Evolutionary conservation across 768 basidiomycete genomes (phyloP), one percentile per base, ranked within the genome.

Genomic region (Mycena latifolia): DNA sequence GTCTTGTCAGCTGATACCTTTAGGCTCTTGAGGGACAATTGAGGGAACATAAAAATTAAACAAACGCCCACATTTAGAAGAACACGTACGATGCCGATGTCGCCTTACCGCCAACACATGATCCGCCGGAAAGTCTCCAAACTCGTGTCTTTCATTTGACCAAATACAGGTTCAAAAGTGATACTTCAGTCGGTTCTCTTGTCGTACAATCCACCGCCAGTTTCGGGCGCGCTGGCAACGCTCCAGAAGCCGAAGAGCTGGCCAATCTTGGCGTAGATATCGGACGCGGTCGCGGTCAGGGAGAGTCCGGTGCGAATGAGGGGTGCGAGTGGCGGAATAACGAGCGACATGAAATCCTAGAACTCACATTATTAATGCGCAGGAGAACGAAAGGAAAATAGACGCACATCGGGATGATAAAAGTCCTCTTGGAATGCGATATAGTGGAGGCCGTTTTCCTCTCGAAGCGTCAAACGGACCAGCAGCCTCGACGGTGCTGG

Each of bases 401-500:
- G 5, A 11, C 15, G n/a, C 61, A 84, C 87, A 63, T 86, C 85
- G 3, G 88, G 81, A 69, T 86, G 86, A 66, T 85, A 86, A 60
- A 87, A 84, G 71, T 89, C 88, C 69, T 91, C 88, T 68, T 91
- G 88, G 55, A 78, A 74, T 0, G 77, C 69, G 51, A 92, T 89
- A 52, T 83, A 82, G 70, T 81, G 80, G 3, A 75, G 54, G 1
- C 75, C 80, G 22, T 76, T 73, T 46, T 75, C 74, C 72, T 87
- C 80, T 48, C 76, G 79, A n/a, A 92, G 81, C 3, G 79, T 84
- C 47, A 91, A 71, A 53, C 85, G 84, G 28, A 84, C 80, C 25
- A 88, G 43, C 46, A 89, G 78, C 25, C 84, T 78, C 25, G 87
- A 77, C 6, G 81, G 81, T 2, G 78, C 77, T 29, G 86, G 81